Conservation (phyloP, 2,329 filamentous ascomycete species). For the Coniochaeta ligniaria region DNA sequence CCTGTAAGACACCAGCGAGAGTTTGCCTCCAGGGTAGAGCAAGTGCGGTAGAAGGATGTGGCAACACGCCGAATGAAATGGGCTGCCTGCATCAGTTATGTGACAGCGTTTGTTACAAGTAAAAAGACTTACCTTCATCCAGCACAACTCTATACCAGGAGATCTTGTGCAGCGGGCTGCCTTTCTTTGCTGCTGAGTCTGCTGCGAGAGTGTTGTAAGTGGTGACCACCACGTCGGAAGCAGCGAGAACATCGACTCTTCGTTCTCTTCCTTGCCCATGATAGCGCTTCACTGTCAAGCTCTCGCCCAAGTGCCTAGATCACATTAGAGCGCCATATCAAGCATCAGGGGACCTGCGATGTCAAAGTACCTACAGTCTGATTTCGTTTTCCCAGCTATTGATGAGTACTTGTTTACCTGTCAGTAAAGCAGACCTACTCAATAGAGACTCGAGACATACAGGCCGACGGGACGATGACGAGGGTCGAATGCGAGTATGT, state of each 20-base stretch:
- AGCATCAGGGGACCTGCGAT: not conserved
- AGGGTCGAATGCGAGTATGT: conserved; percentile 30
- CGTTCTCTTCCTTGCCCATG: conserved; percentile 24
- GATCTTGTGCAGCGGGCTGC: conserved; percentile 21
- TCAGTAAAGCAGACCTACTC: not conserved
- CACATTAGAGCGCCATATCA: not conserved
- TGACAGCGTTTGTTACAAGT: not conserved
- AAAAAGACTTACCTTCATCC: conserved; percentile 31
- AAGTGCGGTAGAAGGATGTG: conserved; percentile 35
- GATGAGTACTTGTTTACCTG: conserved; percentile 24
- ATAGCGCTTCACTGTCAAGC: conserved; percentile 24
- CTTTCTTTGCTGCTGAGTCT: conserved; percentile 19
- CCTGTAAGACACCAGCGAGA: conserved; percentile 46
- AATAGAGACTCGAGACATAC: conserved; percentile 16
- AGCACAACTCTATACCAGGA: conserved; percentile 34
- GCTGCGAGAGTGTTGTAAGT: conserved; percentile 37
- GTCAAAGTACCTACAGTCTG: conserved; percentile 17
- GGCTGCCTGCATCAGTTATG: conserved; percentile 21
- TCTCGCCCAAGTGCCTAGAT: conserved; percentile 23
- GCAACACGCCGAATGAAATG: conserved; percentile 41
- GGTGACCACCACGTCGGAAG: conserved; percentile 35
- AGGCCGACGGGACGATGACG: conserved; percentile 34
- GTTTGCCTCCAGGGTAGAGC: conserved; percentile 29
- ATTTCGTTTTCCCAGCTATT: conserved; percentile 33
- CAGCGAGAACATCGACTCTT: conserved; percentile 16